Conservation (phyloP, 768 basidiomycete species). For the Lactifluus hygrophoroides region DNA sequence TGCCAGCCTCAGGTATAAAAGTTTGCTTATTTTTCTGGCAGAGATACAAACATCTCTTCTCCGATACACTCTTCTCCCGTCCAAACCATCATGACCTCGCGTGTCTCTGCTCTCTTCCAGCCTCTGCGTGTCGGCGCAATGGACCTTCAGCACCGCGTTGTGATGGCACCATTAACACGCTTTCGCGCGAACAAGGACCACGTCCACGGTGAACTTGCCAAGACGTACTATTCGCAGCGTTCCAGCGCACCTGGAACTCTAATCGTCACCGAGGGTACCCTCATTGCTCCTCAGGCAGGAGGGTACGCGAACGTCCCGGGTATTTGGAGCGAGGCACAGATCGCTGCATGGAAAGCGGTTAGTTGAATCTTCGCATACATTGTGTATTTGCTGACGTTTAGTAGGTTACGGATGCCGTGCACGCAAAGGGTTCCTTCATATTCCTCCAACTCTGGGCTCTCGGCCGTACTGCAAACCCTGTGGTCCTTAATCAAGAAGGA, state of each 20-base stretch:
- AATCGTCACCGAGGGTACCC: constrained; percentile 49
- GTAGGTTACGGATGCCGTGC: constrained; percentile 48
- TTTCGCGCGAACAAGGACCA: constrained; percentile 30
- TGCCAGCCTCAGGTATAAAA: constrained; percentile 2
- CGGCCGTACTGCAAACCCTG: constrained; percentile 34
- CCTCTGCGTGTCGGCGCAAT: constrained; percentile 38
- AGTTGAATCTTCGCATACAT: background rate
- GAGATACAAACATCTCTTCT: too few species aligned
- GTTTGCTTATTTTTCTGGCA: too few species aligned
- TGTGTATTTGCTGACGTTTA: constrained; percentile 18
- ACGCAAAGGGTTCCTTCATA: constrained; percentile 43
- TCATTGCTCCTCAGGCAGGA: constrained; percentile 42
- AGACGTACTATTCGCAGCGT: constrained; percentile 44
- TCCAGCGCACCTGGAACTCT: constrained; percentile 41
- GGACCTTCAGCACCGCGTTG: constrained; percentile 40
- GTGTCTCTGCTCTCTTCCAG: constrained; percentile 32
- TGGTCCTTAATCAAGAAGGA: constrained; percentile 31
- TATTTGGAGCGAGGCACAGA: constrained; percentile 55
- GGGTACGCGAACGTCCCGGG: constrained; percentile 49
- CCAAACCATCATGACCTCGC: background rate
- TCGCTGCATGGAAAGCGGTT: constrained; percentile 41
- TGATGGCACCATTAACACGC: constrained; percentile 47
- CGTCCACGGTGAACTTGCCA: constrained; percentile 31
- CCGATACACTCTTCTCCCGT: too few species aligned
- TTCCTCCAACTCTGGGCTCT: constrained; percentile 52